phyloP scores from a whole-genome alignment of 1,284 basidiomycete genomes.

The Puccinia triticina region DNA sequence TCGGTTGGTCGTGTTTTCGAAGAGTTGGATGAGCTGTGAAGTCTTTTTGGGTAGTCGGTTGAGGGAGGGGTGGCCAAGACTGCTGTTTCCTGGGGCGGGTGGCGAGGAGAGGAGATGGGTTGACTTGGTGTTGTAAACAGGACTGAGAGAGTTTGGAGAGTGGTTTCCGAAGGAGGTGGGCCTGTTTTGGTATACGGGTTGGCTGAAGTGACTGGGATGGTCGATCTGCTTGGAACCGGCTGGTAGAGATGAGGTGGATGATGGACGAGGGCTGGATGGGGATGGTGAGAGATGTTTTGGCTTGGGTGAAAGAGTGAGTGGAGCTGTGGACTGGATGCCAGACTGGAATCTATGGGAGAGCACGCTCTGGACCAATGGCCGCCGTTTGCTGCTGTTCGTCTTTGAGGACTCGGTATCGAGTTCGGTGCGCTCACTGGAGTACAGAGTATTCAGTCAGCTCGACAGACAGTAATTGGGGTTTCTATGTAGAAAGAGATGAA shows the following conservation, averaged over 20 bases:
- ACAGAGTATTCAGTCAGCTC: not conserved
- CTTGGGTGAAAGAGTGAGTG: conserved; percentile 37
- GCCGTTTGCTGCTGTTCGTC: not conserved
- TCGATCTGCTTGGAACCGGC: not conserved
- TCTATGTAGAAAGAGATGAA: not conserved
- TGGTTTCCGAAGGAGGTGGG: not conserved
- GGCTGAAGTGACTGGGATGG: conserved; percentile 2
- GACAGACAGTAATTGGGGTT: not conserved
- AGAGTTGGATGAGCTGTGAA: conserved; percentile 40
- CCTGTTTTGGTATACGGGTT: not conserved
- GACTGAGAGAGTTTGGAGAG: conserved; percentile 20
- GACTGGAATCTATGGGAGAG: conserved; percentile 33
- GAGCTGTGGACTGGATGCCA: conserved; percentile 19
- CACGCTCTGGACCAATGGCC: conserved; percentile 19
- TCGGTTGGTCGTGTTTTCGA: conserved; percentile 32
- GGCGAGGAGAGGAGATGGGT: conserved; percentile 15
- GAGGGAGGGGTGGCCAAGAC: conserved; percentile 28
- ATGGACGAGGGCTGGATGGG: conserved; percentile 7
- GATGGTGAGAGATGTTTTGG: conserved; percentile 33
- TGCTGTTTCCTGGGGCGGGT: not conserved
- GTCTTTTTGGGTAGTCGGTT: conserved; percentile 49
- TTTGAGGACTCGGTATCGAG: conserved; percentile 45
- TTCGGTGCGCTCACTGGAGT: conserved; percentile 47
- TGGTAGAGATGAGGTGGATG: conserved; percentile 14
- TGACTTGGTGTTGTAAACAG: conserved; percentile 13